phyloP scores from a whole-genome alignment of 192 early-diverging fungal species.

The Spinellus fusiger region DNA sequence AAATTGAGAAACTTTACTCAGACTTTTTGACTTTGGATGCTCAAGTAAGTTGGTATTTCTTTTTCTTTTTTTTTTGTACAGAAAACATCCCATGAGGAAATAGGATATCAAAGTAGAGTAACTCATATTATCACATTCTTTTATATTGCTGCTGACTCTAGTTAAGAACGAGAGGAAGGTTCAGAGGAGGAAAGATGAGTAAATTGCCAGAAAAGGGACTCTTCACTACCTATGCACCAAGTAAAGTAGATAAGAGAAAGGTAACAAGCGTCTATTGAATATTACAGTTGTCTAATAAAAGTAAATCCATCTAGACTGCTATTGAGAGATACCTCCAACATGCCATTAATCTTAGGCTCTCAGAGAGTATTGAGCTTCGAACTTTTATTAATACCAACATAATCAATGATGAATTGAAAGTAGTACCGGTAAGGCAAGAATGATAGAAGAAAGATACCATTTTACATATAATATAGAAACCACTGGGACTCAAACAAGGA shows the following conservation, averaged over 20 bases:
- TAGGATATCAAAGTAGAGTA: too few species aligned
- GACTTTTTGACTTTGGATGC: slow-evolving; percentile 80
- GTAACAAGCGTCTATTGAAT: too few species aligned
- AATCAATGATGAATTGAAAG: slow-evolving; percentile 30
- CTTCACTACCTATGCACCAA: slow-evolving; percentile 71
- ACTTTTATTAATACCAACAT: slow-evolving; percentile 75
- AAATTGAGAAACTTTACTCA: slow-evolving; percentile 80
- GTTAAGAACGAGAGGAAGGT: neutral
- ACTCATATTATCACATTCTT: neutral
- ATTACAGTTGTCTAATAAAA: neutral
- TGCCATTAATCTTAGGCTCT: slow-evolving; percentile 50
- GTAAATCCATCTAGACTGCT: slow-evolving; percentile 30
- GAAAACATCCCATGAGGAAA: too few species aligned
- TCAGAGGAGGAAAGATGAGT: neutral
- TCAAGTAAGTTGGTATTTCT: slow-evolving; percentile 47
- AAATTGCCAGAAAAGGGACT: slow-evolving; percentile 79
- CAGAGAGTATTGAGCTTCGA: slow-evolving; percentile 57
- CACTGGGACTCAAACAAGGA: slow-evolving; percentile 71
- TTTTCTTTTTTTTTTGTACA: slow-evolving; percentile 3
- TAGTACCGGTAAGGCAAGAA: slow-evolving; percentile 10
- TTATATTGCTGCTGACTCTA: neutral
- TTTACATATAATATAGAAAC: slow-evolving; percentile 23
- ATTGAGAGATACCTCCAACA: slow-evolving; percentile 80
- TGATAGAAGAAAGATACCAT: neutral
- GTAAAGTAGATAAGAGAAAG: slow-evolving; percentile 82